Conservation (phyloP, 2,329 filamentous ascomycete species). For the Verticillium longisporum region DNA sequence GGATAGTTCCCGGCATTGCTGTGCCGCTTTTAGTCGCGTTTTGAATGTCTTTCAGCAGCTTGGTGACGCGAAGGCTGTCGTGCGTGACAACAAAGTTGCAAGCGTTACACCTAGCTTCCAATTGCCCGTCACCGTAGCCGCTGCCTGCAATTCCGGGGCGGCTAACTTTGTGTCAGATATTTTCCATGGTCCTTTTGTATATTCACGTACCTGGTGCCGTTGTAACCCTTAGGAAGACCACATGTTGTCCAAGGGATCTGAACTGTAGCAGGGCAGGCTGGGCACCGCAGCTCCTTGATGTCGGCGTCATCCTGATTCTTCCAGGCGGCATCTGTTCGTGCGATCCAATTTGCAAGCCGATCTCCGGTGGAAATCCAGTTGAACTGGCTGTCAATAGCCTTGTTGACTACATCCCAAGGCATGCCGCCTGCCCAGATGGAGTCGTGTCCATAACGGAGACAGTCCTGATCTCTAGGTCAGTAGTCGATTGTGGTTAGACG, state of each 20-base stretch:
- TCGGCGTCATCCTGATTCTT: constrained; percentile 42
- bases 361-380: constrained; percentile 38
- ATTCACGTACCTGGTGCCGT: constrained; percentile 11
- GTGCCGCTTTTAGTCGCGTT: constrained; percentile 30
- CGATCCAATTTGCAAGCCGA: constrained; percentile 35
- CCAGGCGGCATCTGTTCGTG: constrained; percentile 42
- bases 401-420: constrained; percentile 53
- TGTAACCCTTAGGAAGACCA: constrained; percentile 23
- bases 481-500: neutral
- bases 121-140: constrained; percentile 44
- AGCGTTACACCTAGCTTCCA: constrained; percentile 34
- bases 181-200: neutral
- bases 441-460: constrained; percentile 42
- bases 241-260: constrained; percentile 49
- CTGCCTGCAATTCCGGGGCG: constrained; percentile 26
- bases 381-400: constrained; percentile 47
- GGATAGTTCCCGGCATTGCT: constrained; percentile 55
- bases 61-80: constrained; percentile 47
- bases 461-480: constrained; percentile 34
- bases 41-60: constrained; percentile 50
- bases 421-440: constrained; percentile 52
- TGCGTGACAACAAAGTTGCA: constrained; percentile 44
- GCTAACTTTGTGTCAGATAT: neutral
- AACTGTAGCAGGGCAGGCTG: constrained; percentile 31
- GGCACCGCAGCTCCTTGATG: constrained; percentile 41